A percentile compares a stretch with the other conserved stretches of the same genome.
Conservation (phyloP, 1,284 basidiomycete species). For the Bondarzewia mesenterica region DNA sequence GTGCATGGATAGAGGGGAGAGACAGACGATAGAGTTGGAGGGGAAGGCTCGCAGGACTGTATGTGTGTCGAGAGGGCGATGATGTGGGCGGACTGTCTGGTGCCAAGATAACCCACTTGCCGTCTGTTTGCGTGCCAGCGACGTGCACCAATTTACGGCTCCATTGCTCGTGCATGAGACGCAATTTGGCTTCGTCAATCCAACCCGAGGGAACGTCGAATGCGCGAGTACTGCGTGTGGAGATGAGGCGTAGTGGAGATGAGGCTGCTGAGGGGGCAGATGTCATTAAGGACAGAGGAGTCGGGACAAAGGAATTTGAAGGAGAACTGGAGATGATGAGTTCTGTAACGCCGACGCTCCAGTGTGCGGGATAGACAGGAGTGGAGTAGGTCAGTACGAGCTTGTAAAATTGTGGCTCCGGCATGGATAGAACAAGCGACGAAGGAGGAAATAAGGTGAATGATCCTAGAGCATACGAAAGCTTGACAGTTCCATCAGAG, state of each 20-base stretch:
- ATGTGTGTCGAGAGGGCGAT: background rate
- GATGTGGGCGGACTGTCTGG: slow-evolving; percentile 34
- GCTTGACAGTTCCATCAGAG: slow-evolving; percentile 36
- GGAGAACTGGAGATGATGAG: slow-evolving; percentile 37
- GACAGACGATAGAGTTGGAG: slow-evolving; percentile 69
- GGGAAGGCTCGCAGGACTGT: slow-evolving; percentile 18
- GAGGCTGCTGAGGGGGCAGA: slow-evolving; percentile 12
- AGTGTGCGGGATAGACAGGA: slow-evolving; percentile 74
- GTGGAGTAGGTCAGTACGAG: slow-evolving; percentile 63
- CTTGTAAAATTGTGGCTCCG: slow-evolving; percentile 53
- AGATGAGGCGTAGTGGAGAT: slow-evolving; percentile 12
- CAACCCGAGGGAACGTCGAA: slow-evolving; percentile 65
- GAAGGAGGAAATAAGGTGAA: slow-evolving; percentile 70
- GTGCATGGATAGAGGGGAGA: slow-evolving; percentile 38
- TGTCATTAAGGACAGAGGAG: slow-evolving; percentile 13
- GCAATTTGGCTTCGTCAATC: slow-evolving; percentile 58
- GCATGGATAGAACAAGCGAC: slow-evolving; percentile 58
- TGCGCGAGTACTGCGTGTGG: slow-evolving; percentile 56
- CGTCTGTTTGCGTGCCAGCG: slow-evolving; percentile 67
- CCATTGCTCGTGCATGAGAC: slow-evolving; percentile 65
- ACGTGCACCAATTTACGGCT: slow-evolving; percentile 59
- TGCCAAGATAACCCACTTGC: slow-evolving; percentile 76
- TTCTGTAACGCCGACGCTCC: slow-evolving; percentile 73
- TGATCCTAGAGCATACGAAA: slow-evolving; percentile 57
- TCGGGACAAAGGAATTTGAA: slow-evolving; percentile 1